phyloP scores from a whole-genome alignment of 2,329 filamentous ascomycete species.

The Beauveria rudraprayagi region DNA sequence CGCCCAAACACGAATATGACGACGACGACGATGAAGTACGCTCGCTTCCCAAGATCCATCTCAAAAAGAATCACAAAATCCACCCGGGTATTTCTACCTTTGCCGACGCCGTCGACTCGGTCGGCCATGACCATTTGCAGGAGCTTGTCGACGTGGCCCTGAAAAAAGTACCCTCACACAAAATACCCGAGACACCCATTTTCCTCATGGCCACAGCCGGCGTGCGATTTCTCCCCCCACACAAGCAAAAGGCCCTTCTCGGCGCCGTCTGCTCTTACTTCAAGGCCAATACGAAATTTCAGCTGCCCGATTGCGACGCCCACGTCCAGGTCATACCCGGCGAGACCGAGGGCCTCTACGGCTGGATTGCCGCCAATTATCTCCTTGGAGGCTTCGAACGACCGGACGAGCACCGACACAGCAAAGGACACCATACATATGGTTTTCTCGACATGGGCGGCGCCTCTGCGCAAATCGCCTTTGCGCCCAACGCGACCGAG shows the following conservation, averaged over 20 bases:
- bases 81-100: slow-evolving; percentile 90
- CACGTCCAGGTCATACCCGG: slow-evolving; percentile 94
- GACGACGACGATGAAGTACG: slow-evolving; percentile 40
- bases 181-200: slow-evolving; percentile 76
- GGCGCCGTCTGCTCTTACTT: slow-evolving; percentile 77
- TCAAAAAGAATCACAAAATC: slow-evolving; percentile 87
- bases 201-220: slow-evolving; percentile 95
- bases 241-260: slow-evolving; percentile 65
- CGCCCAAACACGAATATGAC: slow-evolving; percentile 32
- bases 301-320: slow-evolving; percentile 78
- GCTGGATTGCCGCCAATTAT: slow-evolving; percentile 97
- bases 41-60: slow-evolving; percentile 70
- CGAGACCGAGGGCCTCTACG: slow-evolving; percentile 91
- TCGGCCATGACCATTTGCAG: slow-evolving; percentile 77
- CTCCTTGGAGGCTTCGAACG: slow-evolving; percentile 83
- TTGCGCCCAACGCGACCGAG: slow-evolving; percentile 89
- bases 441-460: slow-evolving; percentile 98
- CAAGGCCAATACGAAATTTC: slow-evolving; percentile 66
- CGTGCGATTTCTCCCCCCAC: slow-evolving; percentile 73
- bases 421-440: slow-evolving; percentile 86
- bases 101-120: slow-evolving; percentile 62
- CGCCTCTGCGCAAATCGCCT: slow-evolving; percentile 94
- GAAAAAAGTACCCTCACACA: slow-evolving; percentile 65
- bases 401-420: slow-evolving; percentile 66
- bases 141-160: slow-evolving; percentile 75